phyloP scores from a whole-genome alignment of 2,329 filamentous ascomycete genomes.

The Cryphonectria nitschkei region DNA sequence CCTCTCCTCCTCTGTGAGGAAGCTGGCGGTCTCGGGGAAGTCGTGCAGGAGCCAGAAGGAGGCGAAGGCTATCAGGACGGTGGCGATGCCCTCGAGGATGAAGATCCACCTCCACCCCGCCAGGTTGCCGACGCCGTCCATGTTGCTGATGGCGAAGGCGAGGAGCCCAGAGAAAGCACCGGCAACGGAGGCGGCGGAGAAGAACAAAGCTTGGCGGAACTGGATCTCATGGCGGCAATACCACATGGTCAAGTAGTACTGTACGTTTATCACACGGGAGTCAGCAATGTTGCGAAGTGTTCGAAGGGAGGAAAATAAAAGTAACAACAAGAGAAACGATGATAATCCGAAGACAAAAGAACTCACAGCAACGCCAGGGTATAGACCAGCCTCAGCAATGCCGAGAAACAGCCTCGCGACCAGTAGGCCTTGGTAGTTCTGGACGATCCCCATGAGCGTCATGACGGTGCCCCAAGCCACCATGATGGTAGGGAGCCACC shows the following conservation, averaged over 20 bases:
- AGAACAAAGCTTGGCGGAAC: constrained; percentile 72
- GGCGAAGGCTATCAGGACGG: constrained; percentile 55
- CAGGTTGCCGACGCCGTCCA: constrained; percentile 47
- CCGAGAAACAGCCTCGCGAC: constrained; percentile 62
- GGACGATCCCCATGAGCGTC: constrained; percentile 58
- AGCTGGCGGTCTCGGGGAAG: constrained; percentile 78
- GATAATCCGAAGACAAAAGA: constrained; percentile 48
- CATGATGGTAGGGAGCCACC: constrained; percentile 81
- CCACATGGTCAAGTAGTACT: constrained; percentile 61
- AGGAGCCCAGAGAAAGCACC: constrained; percentile 73
- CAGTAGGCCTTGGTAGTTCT: constrained; percentile 51
- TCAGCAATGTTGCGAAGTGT: neutral
- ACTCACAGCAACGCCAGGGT: constrained; percentile 53
- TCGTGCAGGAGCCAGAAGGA: constrained; percentile 78
- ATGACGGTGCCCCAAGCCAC: constrained; percentile 57
- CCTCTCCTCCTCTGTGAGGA: constrained; percentile 72
- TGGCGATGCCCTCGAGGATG: constrained; percentile 47
- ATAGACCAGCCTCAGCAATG: constrained; percentile 68
- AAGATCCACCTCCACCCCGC: constrained; percentile 59
- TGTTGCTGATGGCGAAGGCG: constrained; percentile 50
- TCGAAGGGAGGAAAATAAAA: neutral
- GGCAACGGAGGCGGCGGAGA: constrained; percentile 78
- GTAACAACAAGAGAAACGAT: too few species aligned
- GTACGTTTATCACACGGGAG: constrained; percentile 29
- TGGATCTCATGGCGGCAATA: constrained; percentile 62